Percentiles rank a stretch among this genome's conserved stretches.
Evolutionary conservation across 2,329 filamentous ascomycete species (phyloP).

Genomic region (Diaporthe capsici): DNA sequence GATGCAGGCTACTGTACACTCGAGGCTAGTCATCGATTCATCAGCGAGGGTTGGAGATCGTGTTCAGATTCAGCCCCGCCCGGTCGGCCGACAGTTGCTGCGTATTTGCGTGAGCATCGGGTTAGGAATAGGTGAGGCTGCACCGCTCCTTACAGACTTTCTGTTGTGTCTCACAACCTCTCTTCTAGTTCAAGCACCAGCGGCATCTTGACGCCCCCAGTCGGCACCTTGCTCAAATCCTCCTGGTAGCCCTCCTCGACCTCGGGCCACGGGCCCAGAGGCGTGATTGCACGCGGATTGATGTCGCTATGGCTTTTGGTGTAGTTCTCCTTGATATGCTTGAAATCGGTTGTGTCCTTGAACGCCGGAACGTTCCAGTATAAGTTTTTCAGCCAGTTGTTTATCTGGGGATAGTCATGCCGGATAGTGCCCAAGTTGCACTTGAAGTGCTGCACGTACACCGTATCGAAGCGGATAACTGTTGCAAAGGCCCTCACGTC

Average conservation of each 20-base stretch:
- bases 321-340: slow-evolving; percentile 77
- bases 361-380: slow-evolving; percentile 71
- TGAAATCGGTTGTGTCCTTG: slow-evolving; percentile 73
- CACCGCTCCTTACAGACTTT: not conserved
- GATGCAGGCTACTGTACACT: not conserved
- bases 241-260: slow-evolving; percentile 66
- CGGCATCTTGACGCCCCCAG: slow-evolving; percentile 62
- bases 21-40: not conserved
- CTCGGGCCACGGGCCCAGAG: slow-evolving; percentile 71
- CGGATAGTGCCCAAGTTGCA: slow-evolving; percentile 73
- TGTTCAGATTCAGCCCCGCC: not conserved
- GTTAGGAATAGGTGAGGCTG: no score
- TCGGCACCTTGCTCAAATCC: slow-evolving; percentile 62
- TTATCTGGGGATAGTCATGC: slow-evolving; percentile 71
- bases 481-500: slow-evolving; percentile 72
- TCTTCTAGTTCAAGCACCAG: slow-evolving; percentile 53
- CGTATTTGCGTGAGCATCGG: not conserved
- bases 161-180: not conserved
- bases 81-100: not conserved
- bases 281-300: slow-evolving; percentile 74
- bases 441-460: slow-evolving; percentile 78
- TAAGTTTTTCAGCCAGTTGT: slow-evolving; percentile 72
- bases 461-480: slow-evolving; percentile 70
- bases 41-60: not conserved
- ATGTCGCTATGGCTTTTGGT: slow-evolving; percentile 72